phyloP scores from a whole-genome alignment of 1,139 yeast species.

The Protomyces arabidopsidicola region DNA sequence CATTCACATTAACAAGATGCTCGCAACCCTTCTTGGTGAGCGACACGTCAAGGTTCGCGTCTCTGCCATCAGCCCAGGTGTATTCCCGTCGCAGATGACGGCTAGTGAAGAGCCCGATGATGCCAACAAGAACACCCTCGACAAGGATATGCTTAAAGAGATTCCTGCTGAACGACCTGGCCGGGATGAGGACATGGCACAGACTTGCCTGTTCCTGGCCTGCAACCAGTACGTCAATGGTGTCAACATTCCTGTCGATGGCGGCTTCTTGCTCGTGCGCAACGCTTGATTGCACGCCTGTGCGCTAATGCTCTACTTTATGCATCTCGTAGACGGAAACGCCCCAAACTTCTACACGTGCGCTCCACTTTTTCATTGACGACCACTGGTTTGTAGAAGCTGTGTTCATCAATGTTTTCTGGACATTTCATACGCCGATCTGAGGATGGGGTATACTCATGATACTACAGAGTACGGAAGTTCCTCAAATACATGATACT shows the following conservation, averaged over 20 bases:
- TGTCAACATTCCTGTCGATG: slow-evolving; percentile 28
- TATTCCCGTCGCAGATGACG: slow-evolving; percentile 35
- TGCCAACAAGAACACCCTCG: slow-evolving; percentile 19
- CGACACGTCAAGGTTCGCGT: slow-evolving; percentile 36
- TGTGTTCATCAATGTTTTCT: too few relatives aligned
- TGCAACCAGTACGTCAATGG: not conserved
- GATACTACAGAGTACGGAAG: too few relatives aligned
- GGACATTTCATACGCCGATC: too few relatives aligned
- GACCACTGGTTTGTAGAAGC: too few relatives aligned
- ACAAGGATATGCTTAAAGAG: slow-evolving; percentile 15
- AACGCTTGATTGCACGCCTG: slow-evolving; percentile 24
- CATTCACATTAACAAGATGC: slow-evolving; percentile 32
- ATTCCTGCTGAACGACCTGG: slow-evolving; percentile 33
- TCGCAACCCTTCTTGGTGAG: slow-evolving; percentile 31
- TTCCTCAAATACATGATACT: too few relatives aligned
- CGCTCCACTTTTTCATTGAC: too few relatives aligned
- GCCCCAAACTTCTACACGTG: too few relatives aligned
- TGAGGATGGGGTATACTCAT: too few relatives aligned
- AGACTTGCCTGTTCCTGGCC: not conserved
- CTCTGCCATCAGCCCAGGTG: slow-evolving; percentile 33
- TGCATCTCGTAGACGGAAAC: too few relatives aligned
- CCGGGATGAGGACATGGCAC: slow-evolving; percentile 33
- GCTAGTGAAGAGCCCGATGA: slow-evolving; percentile 23
- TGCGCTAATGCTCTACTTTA: slow-evolving; percentile 2
- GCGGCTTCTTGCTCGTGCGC: slow-evolving; percentile 31